phyloP scores from a whole-genome alignment of 1,284 basidiomycete species.

The Leccinum solheimii region DNA sequence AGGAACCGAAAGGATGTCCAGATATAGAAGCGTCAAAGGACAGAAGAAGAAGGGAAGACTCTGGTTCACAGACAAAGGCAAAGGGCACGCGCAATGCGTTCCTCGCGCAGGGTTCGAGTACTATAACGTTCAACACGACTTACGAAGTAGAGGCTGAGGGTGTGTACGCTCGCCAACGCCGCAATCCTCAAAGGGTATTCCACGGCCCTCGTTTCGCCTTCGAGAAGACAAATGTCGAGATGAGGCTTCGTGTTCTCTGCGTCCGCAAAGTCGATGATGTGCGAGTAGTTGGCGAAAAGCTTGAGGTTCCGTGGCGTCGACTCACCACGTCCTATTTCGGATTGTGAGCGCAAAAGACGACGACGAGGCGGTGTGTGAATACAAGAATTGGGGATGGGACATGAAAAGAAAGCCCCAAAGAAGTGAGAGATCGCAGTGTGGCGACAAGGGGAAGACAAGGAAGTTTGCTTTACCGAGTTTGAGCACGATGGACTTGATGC shows the following conservation, averaged over 20 bases:
- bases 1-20: slow-evolving; percentile 8
- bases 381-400: background rate
- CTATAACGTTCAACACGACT: slow-evolving; percentile 28
- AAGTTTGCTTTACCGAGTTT: slow-evolving; percentile 57
- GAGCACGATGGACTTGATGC: slow-evolving; percentile 68
- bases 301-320: slow-evolving; percentile 62
- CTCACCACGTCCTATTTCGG: slow-evolving; percentile 64
- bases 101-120: background rate
- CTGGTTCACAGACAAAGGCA: background rate
- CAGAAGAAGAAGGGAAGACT: slow-evolving; percentile 1
- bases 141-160: slow-evolving; percentile 78
- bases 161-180: slow-evolving; percentile 71
- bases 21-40: slow-evolving; percentile 27
- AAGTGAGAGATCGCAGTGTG: slow-evolving; percentile 6
- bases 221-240: slow-evolving; percentile 66
- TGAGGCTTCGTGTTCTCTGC: slow-evolving; percentile 67
- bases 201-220: slow-evolving; percentile 62
- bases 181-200: slow-evolving; percentile 79
- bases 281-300: slow-evolving; percentile 68
- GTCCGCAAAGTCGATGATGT: slow-evolving; percentile 74
- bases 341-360: slow-evolving; percentile 6
- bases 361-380: slow-evolving; percentile 2
- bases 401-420: slow-evolving; percentile 4
- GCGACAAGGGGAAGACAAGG: slow-evolving; percentile 9
- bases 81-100: slow-evolving; percentile 17